Conservation (phyloP, 31 red algal genomes). For the Endocladia muricata region DNA sequence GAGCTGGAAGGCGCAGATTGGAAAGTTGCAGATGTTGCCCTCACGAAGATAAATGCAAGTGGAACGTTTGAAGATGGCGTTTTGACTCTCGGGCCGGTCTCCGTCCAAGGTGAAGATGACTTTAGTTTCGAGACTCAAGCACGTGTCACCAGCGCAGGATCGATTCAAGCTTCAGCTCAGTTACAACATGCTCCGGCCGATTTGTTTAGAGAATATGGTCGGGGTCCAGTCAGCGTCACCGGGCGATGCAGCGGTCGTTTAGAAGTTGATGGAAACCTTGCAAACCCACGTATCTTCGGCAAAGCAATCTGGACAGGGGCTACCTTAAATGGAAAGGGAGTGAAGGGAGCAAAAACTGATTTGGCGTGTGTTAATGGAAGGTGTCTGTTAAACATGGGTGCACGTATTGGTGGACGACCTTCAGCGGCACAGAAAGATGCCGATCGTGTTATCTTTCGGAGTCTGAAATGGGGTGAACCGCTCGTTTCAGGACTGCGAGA, state of each 20-base stretch:
- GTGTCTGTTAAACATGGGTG: conserved; percentile 48
- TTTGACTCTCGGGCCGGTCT: conserved; percentile 12
- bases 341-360: conserved; percentile 36
- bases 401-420: conserved; percentile 20
- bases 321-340: conserved; percentile 42
- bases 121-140: conserved; percentile 36
- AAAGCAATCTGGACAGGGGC: conserved; percentile 48
- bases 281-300: conserved; percentile 46
- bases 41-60: conserved; percentile 6
- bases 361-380: conserved; percentile 53
- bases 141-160: conserved; percentile 30
- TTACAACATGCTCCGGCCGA: conserved; percentile 28
- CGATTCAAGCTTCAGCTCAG: conserved; percentile 10
- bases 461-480: conserved; percentile 19
- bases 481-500: conserved; percentile 18
- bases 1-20: conserved; percentile 27
- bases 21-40: conserved; percentile 4
- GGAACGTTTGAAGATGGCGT: conserved; percentile 53
- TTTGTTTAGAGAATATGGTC: conserved; percentile 22
- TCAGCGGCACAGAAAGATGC: neutral
- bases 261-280: conserved; percentile 49
- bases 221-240: conserved; percentile 16
- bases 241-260: conserved; percentile 50
- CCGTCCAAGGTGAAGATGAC: conserved; percentile 12
- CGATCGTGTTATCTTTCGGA: conserved; percentile 4